A percentile compares a stretch with the other conserved stretches of the same genome.
Conservation (phyloP, 2,329 filamentous ascomycete species). For the Hypoxylon sp. region DNA sequence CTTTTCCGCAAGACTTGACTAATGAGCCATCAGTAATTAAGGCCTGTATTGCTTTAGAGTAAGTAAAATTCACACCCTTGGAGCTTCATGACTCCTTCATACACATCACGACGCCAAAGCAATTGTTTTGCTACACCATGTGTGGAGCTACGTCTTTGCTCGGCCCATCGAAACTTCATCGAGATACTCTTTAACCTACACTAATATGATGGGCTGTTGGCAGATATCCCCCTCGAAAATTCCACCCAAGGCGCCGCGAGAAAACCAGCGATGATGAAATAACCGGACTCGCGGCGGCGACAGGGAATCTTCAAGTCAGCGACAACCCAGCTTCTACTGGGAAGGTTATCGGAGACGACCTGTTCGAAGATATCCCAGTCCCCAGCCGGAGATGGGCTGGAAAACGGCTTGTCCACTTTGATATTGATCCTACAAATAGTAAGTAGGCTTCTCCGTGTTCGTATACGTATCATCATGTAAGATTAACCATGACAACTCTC, state of each 20-base stretch:
- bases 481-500: not conserved
- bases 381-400: constrained; percentile 36
- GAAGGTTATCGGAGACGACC: constrained; percentile 34
- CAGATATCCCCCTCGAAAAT: constrained; percentile 46
- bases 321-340: not conserved
- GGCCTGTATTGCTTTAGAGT: constrained; percentile 44
- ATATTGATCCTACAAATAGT: constrained; percentile 45
- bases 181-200: not conserved
- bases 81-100: not conserved
- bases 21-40: constrained; percentile 40
- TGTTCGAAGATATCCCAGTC: constrained; percentile 41
- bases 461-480: not conserved
- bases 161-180: not conserved
- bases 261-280: not conserved
- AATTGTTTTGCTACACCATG: not conserved
- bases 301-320: not conserved
- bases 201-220: constrained; percentile 15
- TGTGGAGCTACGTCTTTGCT: not conserved
- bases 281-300: not conserved
- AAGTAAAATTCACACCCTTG: constrained; percentile 11
- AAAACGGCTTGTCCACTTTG: constrained; percentile 44
- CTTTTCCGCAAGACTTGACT: not conserved
- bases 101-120: not conserved
- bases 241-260: constrained; percentile 39
- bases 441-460: constrained; percentile 4